These are phyloP conservation scores for Coemansia sp. DNA, from an alignment of 192 early-diverging fungal species.

Conservation along the genomic window DNA sequence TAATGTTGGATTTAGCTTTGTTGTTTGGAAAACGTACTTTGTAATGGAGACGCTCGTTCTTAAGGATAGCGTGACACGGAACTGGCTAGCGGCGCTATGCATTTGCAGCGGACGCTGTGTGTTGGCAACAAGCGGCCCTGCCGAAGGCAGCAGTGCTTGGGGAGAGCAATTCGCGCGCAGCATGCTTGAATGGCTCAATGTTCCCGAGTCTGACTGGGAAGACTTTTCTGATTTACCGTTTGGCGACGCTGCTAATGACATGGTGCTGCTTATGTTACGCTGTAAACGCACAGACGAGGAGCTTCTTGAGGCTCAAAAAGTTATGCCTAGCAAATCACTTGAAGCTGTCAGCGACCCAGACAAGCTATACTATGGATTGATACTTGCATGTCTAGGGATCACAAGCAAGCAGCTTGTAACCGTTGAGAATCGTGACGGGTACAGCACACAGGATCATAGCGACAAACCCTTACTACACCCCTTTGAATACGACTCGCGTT, in stretches of 20 bases:
- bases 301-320: neutral
- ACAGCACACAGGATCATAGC: neutral
- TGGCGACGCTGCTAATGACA: constrained; percentile 43
- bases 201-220: constrained; percentile 12
- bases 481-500: constrained; percentile 54
- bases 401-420: constrained; percentile 12
- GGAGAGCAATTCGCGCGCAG: constrained; percentile 29
- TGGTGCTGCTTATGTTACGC: constrained; percentile 36
- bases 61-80: constrained; percentile 13
- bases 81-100: constrained; percentile 45
- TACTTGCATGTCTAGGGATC: constrained; percentile 35
- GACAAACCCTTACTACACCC: constrained; percentile 15
- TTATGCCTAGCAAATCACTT: constrained; percentile 13
- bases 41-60: constrained; percentile 34
- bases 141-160: constrained; percentile 12
- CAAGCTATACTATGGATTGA: constrained; percentile 27
- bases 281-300: constrained; percentile 39
- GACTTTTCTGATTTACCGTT: constrained; percentile 25
- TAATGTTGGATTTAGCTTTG: neutral
- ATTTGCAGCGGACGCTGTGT: constrained; percentile 45
- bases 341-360: constrained; percentile 29
- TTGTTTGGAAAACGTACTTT: neutral
- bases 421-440: neutral
- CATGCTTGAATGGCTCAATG: constrained; percentile 33
- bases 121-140: constrained; percentile 13